Evolutionary conservation across 1,284 basidiomycete species (phyloP).

Genomic region (Coniferiporia weirii): DNA sequence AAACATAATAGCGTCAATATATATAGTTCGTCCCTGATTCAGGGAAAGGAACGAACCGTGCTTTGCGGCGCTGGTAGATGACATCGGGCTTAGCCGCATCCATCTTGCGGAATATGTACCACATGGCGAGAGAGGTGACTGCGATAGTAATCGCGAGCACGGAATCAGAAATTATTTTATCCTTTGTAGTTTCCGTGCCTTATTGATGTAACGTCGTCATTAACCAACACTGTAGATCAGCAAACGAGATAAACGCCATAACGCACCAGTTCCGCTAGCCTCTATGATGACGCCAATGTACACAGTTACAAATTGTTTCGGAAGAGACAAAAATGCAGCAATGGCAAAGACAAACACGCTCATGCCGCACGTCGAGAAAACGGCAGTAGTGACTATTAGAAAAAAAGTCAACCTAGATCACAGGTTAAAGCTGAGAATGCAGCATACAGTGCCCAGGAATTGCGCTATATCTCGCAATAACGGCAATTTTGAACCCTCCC

Average conservation of each 20-base stretch:
- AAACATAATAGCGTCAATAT: background rate
- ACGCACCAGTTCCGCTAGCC: conserved; percentile 24
- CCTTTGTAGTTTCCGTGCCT: conserved; percentile 14
- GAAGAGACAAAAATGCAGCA: conserved; percentile 56
- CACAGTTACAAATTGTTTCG: conserved; percentile 57
- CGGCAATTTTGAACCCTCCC: conserved; percentile 61
- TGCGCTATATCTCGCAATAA: conserved; percentile 54
- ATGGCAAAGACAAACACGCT: conserved; percentile 50
- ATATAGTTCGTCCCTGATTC: background rate
- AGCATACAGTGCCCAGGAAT: conserved; percentile 57
- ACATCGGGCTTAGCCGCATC: conserved; percentile 14
- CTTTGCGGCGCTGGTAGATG: conserved; percentile 15
- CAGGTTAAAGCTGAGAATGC: background rate
- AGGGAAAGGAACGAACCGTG: conserved; percentile 7
- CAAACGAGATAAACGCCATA: conserved; percentile 17
- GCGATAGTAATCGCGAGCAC: conserved; percentile 13
- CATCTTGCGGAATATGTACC: conserved; percentile 17
- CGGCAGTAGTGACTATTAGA: conserved; percentile 47
- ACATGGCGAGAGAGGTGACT: conserved; percentile 16
- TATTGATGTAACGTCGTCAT: background rate
- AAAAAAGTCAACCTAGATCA: conserved; percentile 6
- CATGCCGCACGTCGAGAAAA: conserved; percentile 67
- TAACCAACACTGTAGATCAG: background rate
- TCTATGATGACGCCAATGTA: conserved; percentile 47
- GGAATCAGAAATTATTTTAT: conserved; percentile 14